Percentiles rank a stretch among this genome's conserved stretches.
Evolutionary conservation across 2,329 filamentous ascomycete species (phyloP).

Genomic region (Botrytis sinoallii): DNA sequence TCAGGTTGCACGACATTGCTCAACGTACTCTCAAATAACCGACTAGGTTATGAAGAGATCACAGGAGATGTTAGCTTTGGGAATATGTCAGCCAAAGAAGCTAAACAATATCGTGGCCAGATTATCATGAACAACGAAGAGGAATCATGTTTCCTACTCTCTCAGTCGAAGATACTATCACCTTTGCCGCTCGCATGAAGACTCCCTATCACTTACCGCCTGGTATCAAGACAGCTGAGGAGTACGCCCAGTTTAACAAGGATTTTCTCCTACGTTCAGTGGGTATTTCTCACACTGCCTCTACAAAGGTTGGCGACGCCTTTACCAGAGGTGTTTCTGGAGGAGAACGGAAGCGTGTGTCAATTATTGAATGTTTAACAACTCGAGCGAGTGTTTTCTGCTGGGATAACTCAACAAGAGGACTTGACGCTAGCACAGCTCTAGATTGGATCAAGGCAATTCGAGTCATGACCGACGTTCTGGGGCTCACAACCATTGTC

Average conservation of each 20-base stretch:
- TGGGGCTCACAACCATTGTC: conserved; percentile 58
- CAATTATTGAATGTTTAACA: conserved; percentile 69
- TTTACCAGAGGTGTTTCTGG: neutral
- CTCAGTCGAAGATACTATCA: neutral
- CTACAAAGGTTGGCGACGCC: neutral
- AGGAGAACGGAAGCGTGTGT: conserved; percentile 73
- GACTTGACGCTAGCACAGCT: conserved; percentile 73
- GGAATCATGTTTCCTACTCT: neutral
- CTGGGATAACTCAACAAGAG: conserved; percentile 74
- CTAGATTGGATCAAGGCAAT: conserved; percentile 47
- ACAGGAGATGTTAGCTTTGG: neutral
- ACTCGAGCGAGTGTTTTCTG: conserved; percentile 58
- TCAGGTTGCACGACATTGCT: neutral
- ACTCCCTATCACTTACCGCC: neutral
- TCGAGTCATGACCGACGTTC: conserved; percentile 59
- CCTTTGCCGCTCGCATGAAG: neutral
- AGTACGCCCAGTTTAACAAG: neutral
- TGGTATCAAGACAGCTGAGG: neutral
- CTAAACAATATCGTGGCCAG: neutral
- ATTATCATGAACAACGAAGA: neutral
- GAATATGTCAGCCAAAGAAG: neutral
- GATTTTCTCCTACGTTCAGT: neutral
- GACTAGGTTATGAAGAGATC: neutral
- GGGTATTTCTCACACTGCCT: neutral
- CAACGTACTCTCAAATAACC: neutral